Evolutionary conservation across 2,329 filamentous ascomycete species (phyloP).

Genomic region (Diaporthe sp.): DNA sequence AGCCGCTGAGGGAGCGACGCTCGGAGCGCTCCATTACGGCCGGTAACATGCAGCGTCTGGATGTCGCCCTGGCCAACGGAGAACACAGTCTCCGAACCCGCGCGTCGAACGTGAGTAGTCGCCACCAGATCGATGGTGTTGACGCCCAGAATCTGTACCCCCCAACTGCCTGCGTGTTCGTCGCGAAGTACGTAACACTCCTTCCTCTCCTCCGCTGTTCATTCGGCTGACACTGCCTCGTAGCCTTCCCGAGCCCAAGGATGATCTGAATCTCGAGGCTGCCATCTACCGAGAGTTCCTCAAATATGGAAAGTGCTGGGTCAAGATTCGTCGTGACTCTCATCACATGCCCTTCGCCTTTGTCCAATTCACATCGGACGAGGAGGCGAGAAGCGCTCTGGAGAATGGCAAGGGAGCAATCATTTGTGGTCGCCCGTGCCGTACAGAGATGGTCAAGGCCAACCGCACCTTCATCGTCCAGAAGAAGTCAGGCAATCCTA

Average conservation of each 20-base stretch:
- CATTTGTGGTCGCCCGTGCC: slow-evolving; percentile 70
- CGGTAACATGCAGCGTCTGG: slow-evolving; percentile 32
- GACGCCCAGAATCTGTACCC: slow-evolving; percentile 68
- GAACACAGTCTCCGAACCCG: slow-evolving; percentile 35
- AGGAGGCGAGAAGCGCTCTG: slow-evolving; percentile 65
- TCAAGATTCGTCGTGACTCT: slow-evolving; percentile 74
- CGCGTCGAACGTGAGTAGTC: slow-evolving; percentile 40
- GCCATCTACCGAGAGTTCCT: slow-evolving; percentile 68
- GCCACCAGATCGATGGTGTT: slow-evolving; percentile 48
- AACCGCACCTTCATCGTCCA: slow-evolving; percentile 69
- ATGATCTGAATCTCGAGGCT: slow-evolving; percentile 65
- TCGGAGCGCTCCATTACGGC: slow-evolving; percentile 24
- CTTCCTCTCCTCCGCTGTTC: not conserved
- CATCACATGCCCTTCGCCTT: slow-evolving; percentile 75
- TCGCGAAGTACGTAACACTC: slow-evolving; percentile 70
- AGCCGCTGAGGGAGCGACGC: slow-evolving; percentile 29
- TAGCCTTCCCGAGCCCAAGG: slow-evolving; percentile 66
- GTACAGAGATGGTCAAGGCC: slow-evolving; percentile 74
- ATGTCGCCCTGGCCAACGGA: slow-evolving; percentile 30
- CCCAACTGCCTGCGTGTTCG: slow-evolving; percentile 72
- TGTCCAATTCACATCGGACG: slow-evolving; percentile 67
- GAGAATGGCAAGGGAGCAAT: slow-evolving; percentile 60
- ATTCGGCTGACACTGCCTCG: slow-evolving; percentile 48
- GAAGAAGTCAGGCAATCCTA: slow-evolving; percentile 52
- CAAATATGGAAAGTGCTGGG: slow-evolving; percentile 68